phyloP scores from a whole-genome alignment of 2,329 filamentous ascomycete species.

The Podosphaera xanthii region DNA sequence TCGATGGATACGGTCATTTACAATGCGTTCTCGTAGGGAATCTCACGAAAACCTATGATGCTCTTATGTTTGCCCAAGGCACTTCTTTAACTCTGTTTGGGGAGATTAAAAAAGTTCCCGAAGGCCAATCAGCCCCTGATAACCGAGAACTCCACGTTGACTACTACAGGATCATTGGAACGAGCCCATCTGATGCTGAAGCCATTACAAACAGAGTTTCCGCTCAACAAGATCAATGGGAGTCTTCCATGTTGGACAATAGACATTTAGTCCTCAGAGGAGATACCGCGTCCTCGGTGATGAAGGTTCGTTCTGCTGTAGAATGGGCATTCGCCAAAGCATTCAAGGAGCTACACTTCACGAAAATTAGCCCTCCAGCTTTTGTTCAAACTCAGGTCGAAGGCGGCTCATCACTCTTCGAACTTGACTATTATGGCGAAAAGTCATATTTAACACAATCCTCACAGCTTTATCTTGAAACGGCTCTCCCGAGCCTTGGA shows the following conservation, averaged over 20 bases:
- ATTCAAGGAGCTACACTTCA: slow-evolving; percentile 38
- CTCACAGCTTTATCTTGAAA: slow-evolving; percentile 93
- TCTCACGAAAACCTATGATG: slow-evolving; percentile 55
- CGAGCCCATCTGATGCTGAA: slow-evolving; percentile 48
- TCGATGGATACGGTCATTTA: slow-evolving; percentile 64
- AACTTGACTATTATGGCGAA: slow-evolving; percentile 43
- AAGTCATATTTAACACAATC: slow-evolving; percentile 88
- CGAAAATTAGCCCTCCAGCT: slow-evolving; percentile 51
- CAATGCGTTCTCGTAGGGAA: slow-evolving; percentile 64
- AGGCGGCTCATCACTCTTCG: slow-evolving; percentile 37
- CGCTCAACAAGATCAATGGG: slow-evolving; percentile 37
- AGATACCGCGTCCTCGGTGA: slow-evolving; percentile 41
- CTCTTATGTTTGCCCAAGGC: slow-evolving; percentile 45
- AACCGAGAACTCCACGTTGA: slow-evolving; percentile 50
- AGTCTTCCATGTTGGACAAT: slow-evolving; percentile 30
- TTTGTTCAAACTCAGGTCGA: slow-evolving; percentile 79
- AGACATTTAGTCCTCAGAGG: slow-evolving; percentile 49
- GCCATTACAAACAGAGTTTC: slow-evolving; percentile 53
- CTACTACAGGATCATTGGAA: slow-evolving; percentile 45
- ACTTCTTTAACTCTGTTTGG: slow-evolving; percentile 46
- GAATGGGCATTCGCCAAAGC: slow-evolving; percentile 44
- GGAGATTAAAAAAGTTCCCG: slow-evolving; percentile 43
- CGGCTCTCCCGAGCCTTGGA: slow-evolving; percentile 68
- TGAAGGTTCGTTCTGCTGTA: slow-evolving; percentile 48
- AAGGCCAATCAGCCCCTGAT: slow-evolving; percentile 43